Conservation (phyloP, 2,329 filamentous ascomycete genomes). For the Botrytis fabae region DNA sequence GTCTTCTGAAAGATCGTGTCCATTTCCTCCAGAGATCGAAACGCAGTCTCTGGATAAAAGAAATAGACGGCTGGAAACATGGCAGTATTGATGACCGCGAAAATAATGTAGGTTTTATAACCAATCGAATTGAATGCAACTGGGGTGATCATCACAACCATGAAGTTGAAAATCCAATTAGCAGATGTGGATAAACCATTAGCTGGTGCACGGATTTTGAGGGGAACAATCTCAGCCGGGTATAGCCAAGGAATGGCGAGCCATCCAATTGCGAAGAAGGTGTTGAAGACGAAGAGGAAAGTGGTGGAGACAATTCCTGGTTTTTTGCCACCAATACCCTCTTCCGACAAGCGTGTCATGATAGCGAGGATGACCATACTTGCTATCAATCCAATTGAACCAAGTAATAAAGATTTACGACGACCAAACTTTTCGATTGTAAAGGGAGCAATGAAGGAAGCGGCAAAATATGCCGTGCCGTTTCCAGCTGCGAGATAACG, state of each 20-base stretch:
- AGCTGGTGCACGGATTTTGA: slow-evolving; percentile 55
- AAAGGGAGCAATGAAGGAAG: slow-evolving; percentile 41
- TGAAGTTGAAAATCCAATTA: slow-evolving; percentile 55
- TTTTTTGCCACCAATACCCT: slow-evolving; percentile 25
- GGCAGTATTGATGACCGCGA: slow-evolving; percentile 49
- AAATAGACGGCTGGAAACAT: slow-evolving; percentile 47
- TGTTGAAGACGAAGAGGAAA: slow-evolving; percentile 53
- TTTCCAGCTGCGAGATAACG: slow-evolving; percentile 58
- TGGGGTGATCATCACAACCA: slow-evolving; percentile 40
- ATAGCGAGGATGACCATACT: slow-evolving; percentile 51
- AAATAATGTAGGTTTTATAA: slow-evolving; percentile 59
- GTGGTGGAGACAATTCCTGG: slow-evolving; percentile 32
- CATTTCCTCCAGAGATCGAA: slow-evolving; percentile 19
- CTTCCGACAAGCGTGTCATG: slow-evolving; percentile 46
- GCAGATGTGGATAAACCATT: slow-evolving; percentile 52
- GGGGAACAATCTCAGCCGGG: slow-evolving; percentile 56
- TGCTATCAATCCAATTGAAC: slow-evolving; percentile 63
- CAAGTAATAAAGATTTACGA: slow-evolving; percentile 70
- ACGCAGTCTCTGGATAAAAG: slow-evolving; percentile 53
- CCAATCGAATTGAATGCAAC: slow-evolving; percentile 51
- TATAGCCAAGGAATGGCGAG: slow-evolving; percentile 48
- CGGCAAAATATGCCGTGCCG: slow-evolving; percentile 11
- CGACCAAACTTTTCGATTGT: slow-evolving; percentile 60
- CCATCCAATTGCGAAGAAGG: slow-evolving; percentile 55
- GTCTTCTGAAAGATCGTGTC: slow-evolving; percentile 12